These are phyloP conservation scores for Austropuccinia psidii DNA, from an alignment of 1,284 basidiomycete species.

Conservation along the genomic window DNA sequence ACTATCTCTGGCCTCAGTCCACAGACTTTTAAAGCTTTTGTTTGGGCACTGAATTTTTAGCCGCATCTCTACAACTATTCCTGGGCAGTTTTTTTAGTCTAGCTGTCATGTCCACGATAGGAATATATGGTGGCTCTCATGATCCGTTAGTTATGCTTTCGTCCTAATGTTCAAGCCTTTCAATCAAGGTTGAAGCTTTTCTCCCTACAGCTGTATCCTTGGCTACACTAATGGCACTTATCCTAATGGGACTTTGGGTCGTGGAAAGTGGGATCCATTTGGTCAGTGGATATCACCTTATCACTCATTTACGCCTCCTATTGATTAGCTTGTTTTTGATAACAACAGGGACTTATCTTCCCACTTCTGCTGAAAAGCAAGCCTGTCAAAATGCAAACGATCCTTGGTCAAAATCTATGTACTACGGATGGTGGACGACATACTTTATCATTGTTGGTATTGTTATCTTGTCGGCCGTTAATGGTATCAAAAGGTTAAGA, in stretches of 20 bases:
- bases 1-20: too few species aligned
- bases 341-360: constrained; percentile 19
- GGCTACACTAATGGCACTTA: constrained; percentile 33
- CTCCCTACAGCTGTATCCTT: constrained; percentile 28
- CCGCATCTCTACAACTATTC: too few species aligned
- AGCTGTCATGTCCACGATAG: too few species aligned
- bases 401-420: constrained; percentile 12
- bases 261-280: constrained; percentile 22
- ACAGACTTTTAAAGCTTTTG: too few species aligned
- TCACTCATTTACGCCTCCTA: too few species aligned
- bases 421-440: constrained; percentile 35
- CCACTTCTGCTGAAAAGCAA: constrained; percentile 1
- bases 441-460: constrained; percentile 22
- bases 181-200: background rate
- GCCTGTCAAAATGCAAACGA: constrained; percentile 30
- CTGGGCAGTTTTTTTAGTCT: too few species aligned
- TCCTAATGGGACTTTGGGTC: constrained; percentile 31
- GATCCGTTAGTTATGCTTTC: constrained; percentile 25
- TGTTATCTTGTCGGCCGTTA: constrained; percentile 1
- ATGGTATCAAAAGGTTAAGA: constrained; percentile 30
- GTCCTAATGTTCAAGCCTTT: background rate
- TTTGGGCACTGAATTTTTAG: too few species aligned
- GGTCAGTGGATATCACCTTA: constrained; percentile 23
- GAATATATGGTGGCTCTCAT: constrained; percentile 31
- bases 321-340: too few species aligned